phyloP scores from a whole-genome alignment of 768 basidiomycete species.

The Hysterangium stoloniferum region DNA sequence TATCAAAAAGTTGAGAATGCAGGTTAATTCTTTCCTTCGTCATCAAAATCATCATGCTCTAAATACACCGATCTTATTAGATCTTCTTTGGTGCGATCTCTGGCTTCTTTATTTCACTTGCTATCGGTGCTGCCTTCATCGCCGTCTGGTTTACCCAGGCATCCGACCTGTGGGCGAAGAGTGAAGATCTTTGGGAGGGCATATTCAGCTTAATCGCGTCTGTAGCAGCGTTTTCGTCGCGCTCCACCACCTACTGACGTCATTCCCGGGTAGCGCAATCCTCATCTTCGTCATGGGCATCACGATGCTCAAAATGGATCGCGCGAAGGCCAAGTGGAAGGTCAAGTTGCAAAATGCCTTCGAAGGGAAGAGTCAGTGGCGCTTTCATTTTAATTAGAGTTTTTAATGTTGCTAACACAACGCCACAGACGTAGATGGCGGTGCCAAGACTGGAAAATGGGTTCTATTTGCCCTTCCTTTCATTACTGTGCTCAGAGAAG shows the following conservation, averaged over 20 bases:
- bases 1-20: constrained; percentile 17
- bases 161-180: constrained; percentile 70
- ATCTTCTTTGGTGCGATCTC: constrained; percentile 67
- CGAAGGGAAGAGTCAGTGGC: constrained; percentile 41
- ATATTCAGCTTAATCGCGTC: constrained; percentile 18
- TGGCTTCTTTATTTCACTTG: constrained; percentile 73
- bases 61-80: constrained; percentile 26
- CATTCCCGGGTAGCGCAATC: constrained; percentile 33
- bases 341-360: constrained; percentile 81
- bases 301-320: constrained; percentile 92
- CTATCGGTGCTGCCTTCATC: constrained; percentile 88
- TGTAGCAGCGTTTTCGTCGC: constrained; percentile 22
- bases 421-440: constrained; percentile 36
- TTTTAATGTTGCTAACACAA: neutral
- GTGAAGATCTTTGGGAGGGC: constrained; percentile 95
- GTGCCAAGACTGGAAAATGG: constrained; percentile 64
- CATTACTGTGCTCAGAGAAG: constrained; percentile 90
- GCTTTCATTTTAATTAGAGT: neutral
- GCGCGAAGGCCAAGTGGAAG: constrained; percentile 91
- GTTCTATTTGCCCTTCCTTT: constrained; percentile 83
- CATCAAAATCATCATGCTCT: neutral
- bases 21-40: constrained; percentile 13
- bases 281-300: constrained; percentile 93
- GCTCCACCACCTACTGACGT: constrained; percentile 1
- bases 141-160: constrained; percentile 94